Evolutionary conservation across 73 alveolate genomes (phyloP).

Genomic region (Tetrahymena elliotti): DNA sequence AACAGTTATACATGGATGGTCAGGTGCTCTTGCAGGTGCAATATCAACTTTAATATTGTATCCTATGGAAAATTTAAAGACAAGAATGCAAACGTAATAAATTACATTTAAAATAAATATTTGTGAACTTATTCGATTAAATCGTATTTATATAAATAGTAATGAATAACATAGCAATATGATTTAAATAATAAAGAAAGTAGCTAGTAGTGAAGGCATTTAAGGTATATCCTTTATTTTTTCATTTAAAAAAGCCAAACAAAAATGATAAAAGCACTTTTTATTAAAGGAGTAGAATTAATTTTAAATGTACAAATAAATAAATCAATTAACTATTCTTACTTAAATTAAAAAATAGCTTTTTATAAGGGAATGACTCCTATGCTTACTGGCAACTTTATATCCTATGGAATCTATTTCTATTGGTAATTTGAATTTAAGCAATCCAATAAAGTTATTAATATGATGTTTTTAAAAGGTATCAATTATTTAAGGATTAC

Average conservation of each 20-base stretch:
- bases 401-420: constrained; percentile 31
- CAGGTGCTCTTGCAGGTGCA: constrained; percentile 40
- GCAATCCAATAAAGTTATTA: background rate
- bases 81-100: constrained; percentile 29
- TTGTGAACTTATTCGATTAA: background rate
- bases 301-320: too few relatives aligned
- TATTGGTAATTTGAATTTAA: background rate
- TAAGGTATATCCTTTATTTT: too few relatives aligned
- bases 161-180: background rate
- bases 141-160: background rate
- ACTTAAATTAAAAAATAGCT: background rate
- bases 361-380: constrained; percentile 30
- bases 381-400: constrained; percentile 16
- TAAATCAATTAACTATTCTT: too few relatives aligned
- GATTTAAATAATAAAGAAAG: constrained; percentile 1
- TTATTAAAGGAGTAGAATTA: background rate
- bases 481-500: constrained; percentile 12
- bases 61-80: constrained; percentile 29
- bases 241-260: too few relatives aligned
- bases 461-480: background rate
- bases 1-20: constrained; percentile 8
- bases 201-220: background rate
- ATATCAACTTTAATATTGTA: constrained; percentile 18
- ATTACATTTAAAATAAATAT: background rate
- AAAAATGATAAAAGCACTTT: too few relatives aligned